Evolutionary conservation across 2,329 filamentous ascomycete genomes (phyloP).

Genomic region (Aspergillus vadensis): DNA sequence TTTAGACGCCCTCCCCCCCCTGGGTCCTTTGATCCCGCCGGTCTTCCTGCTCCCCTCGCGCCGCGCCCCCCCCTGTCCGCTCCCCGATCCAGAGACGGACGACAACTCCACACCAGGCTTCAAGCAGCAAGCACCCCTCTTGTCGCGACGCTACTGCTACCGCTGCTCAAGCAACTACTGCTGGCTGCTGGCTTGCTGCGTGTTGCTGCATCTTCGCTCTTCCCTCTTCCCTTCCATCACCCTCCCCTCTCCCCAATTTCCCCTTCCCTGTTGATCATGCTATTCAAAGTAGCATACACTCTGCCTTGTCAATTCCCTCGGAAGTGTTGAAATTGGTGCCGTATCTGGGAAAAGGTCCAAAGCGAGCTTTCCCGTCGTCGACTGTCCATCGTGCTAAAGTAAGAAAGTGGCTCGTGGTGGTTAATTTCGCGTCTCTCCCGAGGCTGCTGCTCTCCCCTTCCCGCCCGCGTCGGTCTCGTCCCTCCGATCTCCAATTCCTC

Average conservation of each 20-base stretch:
- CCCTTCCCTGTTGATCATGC: slow-evolving; percentile 28
- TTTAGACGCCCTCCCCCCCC: slow-evolving; percentile 19
- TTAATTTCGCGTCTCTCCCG: slow-evolving; percentile 25
- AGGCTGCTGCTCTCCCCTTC: slow-evolving; percentile 20
- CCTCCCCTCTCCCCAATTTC: slow-evolving; percentile 10
- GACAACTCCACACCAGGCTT: slow-evolving; percentile 20
- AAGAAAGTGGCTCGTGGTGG: slow-evolving; percentile 19
- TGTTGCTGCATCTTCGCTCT: slow-evolving; percentile 1
- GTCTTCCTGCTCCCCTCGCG: slow-evolving; percentile 23
- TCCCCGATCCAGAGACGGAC: slow-evolving; percentile 22
- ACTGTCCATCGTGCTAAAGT: neutral
- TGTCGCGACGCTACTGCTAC: slow-evolving; percentile 20
- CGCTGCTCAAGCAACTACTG: slow-evolving; percentile 7
- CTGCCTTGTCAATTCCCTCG: slow-evolving; percentile 25
- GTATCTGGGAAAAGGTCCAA: slow-evolving; percentile 2
- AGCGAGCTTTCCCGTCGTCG: neutral
- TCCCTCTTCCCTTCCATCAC: slow-evolving; percentile 2
- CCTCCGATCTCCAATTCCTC: slow-evolving; percentile 18
- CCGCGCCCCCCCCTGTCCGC: slow-evolving; percentile 28
- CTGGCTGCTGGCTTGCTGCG: slow-evolving; percentile 8
- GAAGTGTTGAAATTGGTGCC: slow-evolving; percentile 24
- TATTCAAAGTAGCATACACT: slow-evolving; percentile 19
- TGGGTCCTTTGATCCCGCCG: slow-evolving; percentile 20
- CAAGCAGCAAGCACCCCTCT: slow-evolving; percentile 17
- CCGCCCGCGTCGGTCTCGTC: slow-evolving; percentile 26